These are phyloP conservation scores for Periconia digitata DNA, from an alignment of 2,329 filamentous ascomycete genomes.

Conservation along the genomic window DNA sequence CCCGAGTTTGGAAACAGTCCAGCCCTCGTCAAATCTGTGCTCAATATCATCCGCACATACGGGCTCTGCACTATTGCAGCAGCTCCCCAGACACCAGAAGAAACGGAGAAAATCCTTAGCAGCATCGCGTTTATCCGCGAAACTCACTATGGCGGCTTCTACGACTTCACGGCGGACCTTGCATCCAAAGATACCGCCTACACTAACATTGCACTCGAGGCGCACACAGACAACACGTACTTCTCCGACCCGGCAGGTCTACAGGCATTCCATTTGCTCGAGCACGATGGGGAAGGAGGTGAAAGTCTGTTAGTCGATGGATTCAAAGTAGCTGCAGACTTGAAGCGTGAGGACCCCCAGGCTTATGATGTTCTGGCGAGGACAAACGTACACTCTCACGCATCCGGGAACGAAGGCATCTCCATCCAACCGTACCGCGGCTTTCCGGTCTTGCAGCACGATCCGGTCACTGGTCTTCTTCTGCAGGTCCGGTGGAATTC, in stretches of 20 bases:
- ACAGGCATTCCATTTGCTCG: slow-evolving; percentile 90
- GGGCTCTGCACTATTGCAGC: slow-evolving; percentile 78
- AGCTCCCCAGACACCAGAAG: slow-evolving; percentile 66
- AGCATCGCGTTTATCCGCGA: slow-evolving; percentile 83
- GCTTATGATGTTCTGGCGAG: slow-evolving; percentile 61
- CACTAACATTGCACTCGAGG: slow-evolving; percentile 77
- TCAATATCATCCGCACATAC: slow-evolving; percentile 61
- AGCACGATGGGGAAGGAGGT: slow-evolving; percentile 72
- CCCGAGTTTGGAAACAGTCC: slow-evolving; percentile 17
- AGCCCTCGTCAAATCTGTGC: slow-evolving; percentile 54
- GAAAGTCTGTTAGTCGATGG: slow-evolving; percentile 83
- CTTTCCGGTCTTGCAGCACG: slow-evolving; percentile 72
- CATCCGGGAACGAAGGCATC: slow-evolving; percentile 83
- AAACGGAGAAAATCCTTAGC: slow-evolving; percentile 74
- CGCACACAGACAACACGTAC: slow-evolving; percentile 95
- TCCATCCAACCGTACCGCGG: slow-evolving; percentile 71
- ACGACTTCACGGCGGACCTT: slow-evolving; percentile 88
- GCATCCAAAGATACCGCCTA: slow-evolving; percentile 90
- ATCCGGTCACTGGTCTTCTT: slow-evolving; percentile 49
- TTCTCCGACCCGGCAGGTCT: slow-evolving; percentile 90
- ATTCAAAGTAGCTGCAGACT: slow-evolving; percentile 68
- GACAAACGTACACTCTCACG: slow-evolving; percentile 71
- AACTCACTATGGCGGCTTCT: slow-evolving; percentile 86
- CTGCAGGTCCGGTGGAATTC: slow-evolving; percentile 89
- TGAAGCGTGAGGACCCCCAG: slow-evolving; percentile 57